Evolutionary conservation across 2,329 filamentous ascomycete species (phyloP), one percentile per base, ranked within the genome.

Genomic region (Phaeosphaeria sp.): DNA sequence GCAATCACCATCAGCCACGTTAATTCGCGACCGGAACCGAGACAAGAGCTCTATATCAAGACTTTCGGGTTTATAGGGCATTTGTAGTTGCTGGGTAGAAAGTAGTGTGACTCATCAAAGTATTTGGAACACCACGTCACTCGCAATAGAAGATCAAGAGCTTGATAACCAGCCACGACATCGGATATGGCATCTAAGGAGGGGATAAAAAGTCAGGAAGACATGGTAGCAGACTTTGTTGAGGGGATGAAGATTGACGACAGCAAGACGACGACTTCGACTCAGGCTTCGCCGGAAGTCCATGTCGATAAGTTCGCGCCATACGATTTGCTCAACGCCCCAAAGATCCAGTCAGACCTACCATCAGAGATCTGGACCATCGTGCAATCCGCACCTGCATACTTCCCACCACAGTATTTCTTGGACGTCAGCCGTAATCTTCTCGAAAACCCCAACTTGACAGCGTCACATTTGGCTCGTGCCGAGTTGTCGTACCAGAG

Each of bases 361-460:
- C 73, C 76, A 4, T 54, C 65, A 7, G 72, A 77, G 50, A 49
- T 72, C 23, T 79, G 77, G 77, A 71, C 65, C 3, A 72, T 77
- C 10, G 67, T 79, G 27, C 73, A 79, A 42, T 71, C 68, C 9
- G 69, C 69, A n/a, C 70, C 71, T 13, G 91, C 90, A 72, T 81
- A 81, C 13, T 93, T 93, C 71, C 78, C 83, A 17, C 83, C 87
- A 0, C 80, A 83, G 27, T 80, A 87, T 54, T 94, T 93, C 72
- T 78, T 82, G 58, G 76, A 83, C 42, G 88, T 90, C 50, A 91
- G 92, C 87, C 78, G 87, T 66, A 92, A 93, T 68, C 80, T 93
- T 55, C 85, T 94, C 63, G 85, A 84, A 65, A 93, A 94, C 68
- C 91, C 91, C 0, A 94, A 95, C 64, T 82, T 92, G 76, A 92